Base-by-base conservation (phyloP, 2,329 filamentous ascomycete genomes). In the Teratosphaeria gauchensis region DNA sequence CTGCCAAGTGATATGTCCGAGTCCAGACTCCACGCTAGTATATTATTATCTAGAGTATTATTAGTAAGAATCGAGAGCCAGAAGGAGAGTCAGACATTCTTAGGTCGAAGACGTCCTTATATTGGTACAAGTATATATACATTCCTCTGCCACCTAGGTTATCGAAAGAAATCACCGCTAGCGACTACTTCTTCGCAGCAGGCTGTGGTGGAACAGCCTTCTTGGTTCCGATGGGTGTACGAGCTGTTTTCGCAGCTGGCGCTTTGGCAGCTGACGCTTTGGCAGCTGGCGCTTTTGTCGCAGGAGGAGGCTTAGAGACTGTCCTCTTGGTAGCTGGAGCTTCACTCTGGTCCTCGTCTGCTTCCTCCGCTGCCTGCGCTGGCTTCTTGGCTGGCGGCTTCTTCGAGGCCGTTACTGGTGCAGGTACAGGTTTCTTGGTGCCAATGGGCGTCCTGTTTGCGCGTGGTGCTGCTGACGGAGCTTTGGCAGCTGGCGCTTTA, bases 291-390 rank as follows among this genome's bases (percentile, higher is more conserved):
- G 55, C 12, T 16, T 28, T 46, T 16, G 55, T 42, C 21, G 57
- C 33, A 56, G 54, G 51, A 2, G 42, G 51, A 16, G 60, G 53
- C 5, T 51, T 21, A 7, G 59, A 52, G 1, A 56, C 24, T 12
- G 56, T 51, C 31, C 55, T 56, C 51, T 59, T 56, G 12, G 59
- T 56, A 8, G 56, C 56, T 42, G 53, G 53, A 12, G 51, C 51
- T 52, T 21, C 28, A 42, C 35, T 42, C 35, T 42, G 35, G 14
- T 42, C 11, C n/a, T 42, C 35, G n/a, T 42, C 35, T 16, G 1
- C 35, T 8, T 16, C 35, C 14, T 28, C 53, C 31, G 53, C 53
- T 14, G 53, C 19, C 24, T 55, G 51, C 1, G 56, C 53, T 19
- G 59, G 55, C 31, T 56, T 51, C 14, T 56, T 59, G 7, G 33